Conservation (phyloP, 768 basidiomycete genomes). For the Cyclocybe cylindracea region DNA sequence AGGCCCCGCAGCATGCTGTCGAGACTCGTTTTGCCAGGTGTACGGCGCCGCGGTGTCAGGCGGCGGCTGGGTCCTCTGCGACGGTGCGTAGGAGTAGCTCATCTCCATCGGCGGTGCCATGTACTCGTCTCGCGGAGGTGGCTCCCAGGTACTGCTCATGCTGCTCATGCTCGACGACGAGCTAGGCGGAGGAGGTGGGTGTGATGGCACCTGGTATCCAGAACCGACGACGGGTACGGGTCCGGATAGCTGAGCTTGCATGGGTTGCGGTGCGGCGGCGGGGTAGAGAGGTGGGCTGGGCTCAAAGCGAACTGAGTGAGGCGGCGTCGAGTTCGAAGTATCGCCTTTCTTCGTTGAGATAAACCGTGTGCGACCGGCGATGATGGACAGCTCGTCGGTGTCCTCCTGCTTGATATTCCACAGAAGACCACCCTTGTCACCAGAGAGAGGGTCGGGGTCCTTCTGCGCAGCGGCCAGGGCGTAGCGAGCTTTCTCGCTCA, state of each 20-base stretch:
- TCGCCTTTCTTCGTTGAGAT: conserved; percentile 46
- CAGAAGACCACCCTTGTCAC: conserved; percentile 38
- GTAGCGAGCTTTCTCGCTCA: conserved; percentile 67
- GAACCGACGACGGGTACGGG: too few relatives aligned
- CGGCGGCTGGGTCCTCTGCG: too few relatives aligned
- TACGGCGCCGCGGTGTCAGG: too few relatives aligned
- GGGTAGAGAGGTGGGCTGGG: conserved; percentile 13
- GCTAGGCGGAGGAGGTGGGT: neutral
- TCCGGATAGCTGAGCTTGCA: neutral
- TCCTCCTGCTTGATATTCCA: conserved; percentile 58
- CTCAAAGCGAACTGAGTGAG: conserved; percentile 13
- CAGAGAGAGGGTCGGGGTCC: conserved; percentile 29
- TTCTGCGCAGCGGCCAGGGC: conserved; percentile 47
- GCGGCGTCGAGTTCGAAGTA: conserved; percentile 7
- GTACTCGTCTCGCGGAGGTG: neutral
- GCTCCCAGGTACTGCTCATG: neutral
- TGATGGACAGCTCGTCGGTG: conserved; percentile 65
- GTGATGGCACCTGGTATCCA: too few relatives aligned
- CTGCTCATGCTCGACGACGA: neutral
- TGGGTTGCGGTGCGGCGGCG: neutral
- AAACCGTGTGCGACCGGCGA: conserved; percentile 67
- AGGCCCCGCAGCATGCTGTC: too few relatives aligned
- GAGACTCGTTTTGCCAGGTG: too few relatives aligned
- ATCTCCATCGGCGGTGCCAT: too few relatives aligned
- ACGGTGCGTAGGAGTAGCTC: too few relatives aligned